Conservation (phyloP, 1,284 basidiomycete genomes). For the Leccinum subrobustum region DNA sequence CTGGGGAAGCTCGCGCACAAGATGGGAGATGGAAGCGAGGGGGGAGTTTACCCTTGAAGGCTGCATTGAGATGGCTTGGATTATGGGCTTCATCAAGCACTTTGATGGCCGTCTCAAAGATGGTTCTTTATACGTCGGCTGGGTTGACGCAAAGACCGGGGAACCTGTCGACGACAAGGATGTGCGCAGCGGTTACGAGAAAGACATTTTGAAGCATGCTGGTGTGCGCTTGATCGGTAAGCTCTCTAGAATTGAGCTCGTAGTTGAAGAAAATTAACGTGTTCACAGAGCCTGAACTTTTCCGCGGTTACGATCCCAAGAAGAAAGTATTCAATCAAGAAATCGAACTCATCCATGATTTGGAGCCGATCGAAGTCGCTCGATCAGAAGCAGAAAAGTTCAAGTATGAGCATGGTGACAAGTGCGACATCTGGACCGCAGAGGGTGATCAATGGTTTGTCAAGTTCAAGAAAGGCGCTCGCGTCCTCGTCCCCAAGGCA, state of each 20-base stretch:
- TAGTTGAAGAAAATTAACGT: conserved; percentile 6
- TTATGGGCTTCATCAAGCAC: conserved; percentile 98
- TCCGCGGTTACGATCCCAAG: conserved; percentile 96
- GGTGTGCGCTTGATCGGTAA: conserved; percentile 93
- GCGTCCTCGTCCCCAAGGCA: conserved; percentile 92
- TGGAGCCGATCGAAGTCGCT: conserved; percentile 94
- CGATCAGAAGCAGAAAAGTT: conserved; percentile 92
- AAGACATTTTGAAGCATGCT: conserved; percentile 90
- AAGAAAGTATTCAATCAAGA: conserved; percentile 98
- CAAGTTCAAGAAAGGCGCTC: conserved; percentile 98
- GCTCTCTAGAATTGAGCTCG: conserved; percentile 21
- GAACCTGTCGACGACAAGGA: conserved; percentile 99
- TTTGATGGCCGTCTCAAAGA: conserved; percentile 95
- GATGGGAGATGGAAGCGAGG: conserved; percentile 98
- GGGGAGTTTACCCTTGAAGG: conserved; percentile 96
- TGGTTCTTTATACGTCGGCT: conserved; percentile 91
- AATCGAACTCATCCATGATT: conserved; percentile 93
- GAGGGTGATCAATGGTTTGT: conserved; percentile 94
- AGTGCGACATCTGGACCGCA: conserved; percentile 92
- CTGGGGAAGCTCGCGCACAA: conserved; percentile 97
- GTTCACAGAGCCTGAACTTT: conserved; percentile 86
- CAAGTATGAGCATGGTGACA: conserved; percentile 96
- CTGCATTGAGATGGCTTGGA: conserved; percentile 99
- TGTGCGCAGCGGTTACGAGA: conserved; percentile 90
- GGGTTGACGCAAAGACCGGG: conserved; percentile 93